These are phyloP conservation scores for Phylloboletellus chloephorus DNA, from an alignment of 1,284 basidiomycete genomes.

Conservation along the genomic window DNA sequence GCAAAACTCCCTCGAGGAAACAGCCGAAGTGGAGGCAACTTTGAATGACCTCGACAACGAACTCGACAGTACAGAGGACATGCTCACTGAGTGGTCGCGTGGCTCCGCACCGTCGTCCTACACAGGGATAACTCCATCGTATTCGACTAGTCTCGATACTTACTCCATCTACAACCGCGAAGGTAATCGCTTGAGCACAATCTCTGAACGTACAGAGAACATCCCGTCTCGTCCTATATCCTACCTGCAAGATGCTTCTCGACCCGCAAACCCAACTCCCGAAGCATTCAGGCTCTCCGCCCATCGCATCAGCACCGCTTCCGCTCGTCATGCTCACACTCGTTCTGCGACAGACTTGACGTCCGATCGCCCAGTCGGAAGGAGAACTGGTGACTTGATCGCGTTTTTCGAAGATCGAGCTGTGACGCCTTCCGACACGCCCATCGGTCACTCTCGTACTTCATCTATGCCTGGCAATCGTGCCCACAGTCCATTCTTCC, in stretches of 20 bases:
- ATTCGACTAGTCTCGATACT: constrained; percentile 29
- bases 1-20: constrained; percentile 43
- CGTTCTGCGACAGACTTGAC: constrained; percentile 25
- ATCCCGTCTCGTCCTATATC: constrained; percentile 44
- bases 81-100: constrained; percentile 53
- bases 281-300: constrained; percentile 41
- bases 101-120: constrained; percentile 35
- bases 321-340: constrained; percentile 25
- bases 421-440: constrained; percentile 25
- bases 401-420: constrained; percentile 65
- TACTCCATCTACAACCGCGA: constrained; percentile 37
- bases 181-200: constrained; percentile 47
- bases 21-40: constrained; percentile 59
- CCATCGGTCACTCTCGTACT: constrained; percentile 43
- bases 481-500: constrained; percentile 48
- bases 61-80: constrained; percentile 55
- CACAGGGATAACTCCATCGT: constrained; percentile 32
- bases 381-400: constrained; percentile 63
- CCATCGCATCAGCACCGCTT: constrained; percentile 21
- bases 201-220: constrained; percentile 56
- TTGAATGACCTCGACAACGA: constrained; percentile 62
- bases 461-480: constrained; percentile 51
- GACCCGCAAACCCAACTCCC: constrained; percentile 34
- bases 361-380: constrained; percentile 40
- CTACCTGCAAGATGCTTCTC: constrained; percentile 28